phyloP scores from a whole-genome alignment of 2,329 filamentous ascomycete genomes.

The Botrytis galanthina region DNA sequence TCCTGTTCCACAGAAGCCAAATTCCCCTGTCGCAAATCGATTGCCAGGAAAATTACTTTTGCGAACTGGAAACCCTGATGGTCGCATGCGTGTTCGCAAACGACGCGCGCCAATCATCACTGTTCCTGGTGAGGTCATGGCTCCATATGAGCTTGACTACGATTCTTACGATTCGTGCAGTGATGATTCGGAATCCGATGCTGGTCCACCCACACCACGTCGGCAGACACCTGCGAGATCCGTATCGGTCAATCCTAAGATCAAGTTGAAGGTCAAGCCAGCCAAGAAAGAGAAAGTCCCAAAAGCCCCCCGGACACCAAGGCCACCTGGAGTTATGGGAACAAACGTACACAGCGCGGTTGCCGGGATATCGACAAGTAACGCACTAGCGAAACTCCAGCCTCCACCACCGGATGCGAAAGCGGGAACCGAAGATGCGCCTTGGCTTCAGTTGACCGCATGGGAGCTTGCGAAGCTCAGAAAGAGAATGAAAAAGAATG shows the following conservation, averaged over 20 bases:
- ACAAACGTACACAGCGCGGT: slow-evolving; percentile 40
- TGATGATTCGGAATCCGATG: slow-evolving; percentile 31
- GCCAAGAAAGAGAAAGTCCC: slow-evolving; percentile 29
- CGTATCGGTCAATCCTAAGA: slow-evolving; percentile 25
- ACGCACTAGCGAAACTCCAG: slow-evolving; percentile 43
- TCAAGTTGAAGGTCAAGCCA: slow-evolving; percentile 37
- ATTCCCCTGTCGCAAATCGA: slow-evolving; percentile 53
- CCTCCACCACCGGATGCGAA: slow-evolving; percentile 60
- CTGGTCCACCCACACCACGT: slow-evolving; percentile 38
- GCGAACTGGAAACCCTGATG: slow-evolving; percentile 44
- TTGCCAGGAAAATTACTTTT: slow-evolving; percentile 46
- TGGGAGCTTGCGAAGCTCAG: slow-evolving; percentile 67
- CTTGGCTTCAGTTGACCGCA: slow-evolving; percentile 64
- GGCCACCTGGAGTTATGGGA: slow-evolving; percentile 38
- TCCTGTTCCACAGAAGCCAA: slow-evolving; percentile 44
- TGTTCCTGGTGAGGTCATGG: slow-evolving; percentile 63
- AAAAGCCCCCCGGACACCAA: slow-evolving; percentile 34
- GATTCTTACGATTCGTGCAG: slow-evolving; percentile 49
- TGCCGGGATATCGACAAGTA: slow-evolving; percentile 41
- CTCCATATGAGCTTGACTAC: slow-evolving; percentile 63
- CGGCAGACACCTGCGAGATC: slow-evolving; percentile 30
- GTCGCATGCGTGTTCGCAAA: slow-evolving; percentile 29
- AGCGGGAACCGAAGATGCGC: slow-evolving; percentile 57
- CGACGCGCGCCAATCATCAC: slow-evolving; percentile 55
- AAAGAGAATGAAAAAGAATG: slow-evolving; percentile 91